Percentiles rank a stretch among this genome's conserved stretches.
Conservation (phyloP, 1,139 yeast species). For the Debaryomyces subglobosus region DNA sequence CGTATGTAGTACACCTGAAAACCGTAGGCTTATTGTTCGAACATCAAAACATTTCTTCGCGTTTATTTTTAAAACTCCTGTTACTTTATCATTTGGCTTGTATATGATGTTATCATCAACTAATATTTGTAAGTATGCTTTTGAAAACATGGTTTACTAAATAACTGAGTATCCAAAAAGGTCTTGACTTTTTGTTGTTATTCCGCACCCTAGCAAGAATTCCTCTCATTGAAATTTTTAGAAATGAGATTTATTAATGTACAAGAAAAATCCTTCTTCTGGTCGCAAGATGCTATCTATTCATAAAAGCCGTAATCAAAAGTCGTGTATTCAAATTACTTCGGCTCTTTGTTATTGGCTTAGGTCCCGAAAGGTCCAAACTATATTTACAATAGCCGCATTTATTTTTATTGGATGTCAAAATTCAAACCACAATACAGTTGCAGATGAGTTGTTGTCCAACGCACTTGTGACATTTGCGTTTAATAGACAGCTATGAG, state of each 20-base stretch:
- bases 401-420: background rate
- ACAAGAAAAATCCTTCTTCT: background rate
- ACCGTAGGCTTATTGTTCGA: background rate
- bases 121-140: slow-evolving; percentile 1
- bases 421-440: background rate
- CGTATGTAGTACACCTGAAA: background rate
- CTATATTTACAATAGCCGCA: background rate
- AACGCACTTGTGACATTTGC: background rate
- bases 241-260: no score
- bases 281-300: slow-evolving; percentile 31
- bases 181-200: no score
- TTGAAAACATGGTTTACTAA: slow-evolving; percentile 1
- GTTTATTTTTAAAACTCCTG: background rate
- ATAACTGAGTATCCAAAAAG: no score
- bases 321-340: background rate
- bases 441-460: background rate
- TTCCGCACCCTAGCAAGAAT: no score
- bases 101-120: slow-evolving; percentile 4
- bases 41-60: slow-evolving; percentile 3
- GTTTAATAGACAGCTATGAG: background rate
- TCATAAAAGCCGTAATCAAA: slow-evolving; percentile 14
- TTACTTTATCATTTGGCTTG: slow-evolving; percentile 4
- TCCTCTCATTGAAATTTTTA: background rate
- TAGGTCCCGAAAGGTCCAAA: background rate
- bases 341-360: background rate